Conservation (phyloP, 306 rosid species). For the Prunus davidiana region DNA sequence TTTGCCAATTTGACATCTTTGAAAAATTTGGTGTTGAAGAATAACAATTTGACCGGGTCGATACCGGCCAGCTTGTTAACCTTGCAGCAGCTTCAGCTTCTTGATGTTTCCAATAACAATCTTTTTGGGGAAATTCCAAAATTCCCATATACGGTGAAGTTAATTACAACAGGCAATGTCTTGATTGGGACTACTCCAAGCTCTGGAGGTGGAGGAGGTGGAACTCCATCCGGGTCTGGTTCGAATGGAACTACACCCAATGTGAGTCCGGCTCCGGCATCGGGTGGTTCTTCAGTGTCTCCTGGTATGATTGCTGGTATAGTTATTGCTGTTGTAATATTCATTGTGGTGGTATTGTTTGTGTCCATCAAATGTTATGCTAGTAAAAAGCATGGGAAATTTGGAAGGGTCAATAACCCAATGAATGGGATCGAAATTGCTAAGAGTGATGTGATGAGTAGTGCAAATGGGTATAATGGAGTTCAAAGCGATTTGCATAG, state of each 20-base stretch:
- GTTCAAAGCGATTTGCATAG: slow-evolving; percentile 67
- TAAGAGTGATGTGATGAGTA: slow-evolving; percentile 45
- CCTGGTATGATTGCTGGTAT: slow-evolving; percentile 67
- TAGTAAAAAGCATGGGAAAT: slow-evolving; percentile 43
- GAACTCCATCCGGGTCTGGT: slow-evolving; percentile 27
- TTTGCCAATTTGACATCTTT: slow-evolving; percentile 55
- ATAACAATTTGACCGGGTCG: slow-evolving; percentile 49
- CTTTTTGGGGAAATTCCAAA: slow-evolving; percentile 54
- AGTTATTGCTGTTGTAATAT: slow-evolving; percentile 48
- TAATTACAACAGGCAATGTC: slow-evolving; percentile 42
- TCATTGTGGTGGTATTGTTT: slow-evolving; percentile 52
- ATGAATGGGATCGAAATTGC: slow-evolving; percentile 47
- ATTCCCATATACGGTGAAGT: slow-evolving; percentile 42
- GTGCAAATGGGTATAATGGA: slow-evolving; percentile 60
- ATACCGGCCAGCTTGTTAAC: slow-evolving; percentile 45
- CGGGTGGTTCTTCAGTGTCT: slow-evolving; percentile 22
- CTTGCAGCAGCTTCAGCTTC: slow-evolving; percentile 44
- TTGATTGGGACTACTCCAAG: slow-evolving; percentile 46
- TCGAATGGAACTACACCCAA: slow-evolving; percentile 24
- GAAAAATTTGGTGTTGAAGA: slow-evolving; percentile 37
- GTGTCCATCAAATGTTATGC: slow-evolving; percentile 57
- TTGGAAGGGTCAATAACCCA: slow-evolving; percentile 59
- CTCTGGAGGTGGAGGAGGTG: slow-evolving; percentile 28
- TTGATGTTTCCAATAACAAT: slow-evolving; percentile 66
- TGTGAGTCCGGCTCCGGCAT: slow-evolving; percentile 27